These are phyloP conservation scores for Pythium apleroticum DNA, from an alignment of 352 stramenopile species.

Conservation along the genomic window DNA sequence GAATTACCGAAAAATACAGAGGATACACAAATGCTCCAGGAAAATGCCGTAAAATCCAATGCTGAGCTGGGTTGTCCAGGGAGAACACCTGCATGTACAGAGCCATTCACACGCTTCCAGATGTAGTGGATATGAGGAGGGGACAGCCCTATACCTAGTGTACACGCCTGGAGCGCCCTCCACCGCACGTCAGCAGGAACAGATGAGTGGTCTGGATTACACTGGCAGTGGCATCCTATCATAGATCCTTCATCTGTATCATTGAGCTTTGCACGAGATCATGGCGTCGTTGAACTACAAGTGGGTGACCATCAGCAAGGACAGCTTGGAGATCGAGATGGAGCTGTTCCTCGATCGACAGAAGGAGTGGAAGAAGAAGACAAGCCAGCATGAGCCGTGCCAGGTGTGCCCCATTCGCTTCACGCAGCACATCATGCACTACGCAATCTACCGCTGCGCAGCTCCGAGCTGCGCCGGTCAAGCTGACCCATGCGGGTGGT, in stretches of 20 bases:
- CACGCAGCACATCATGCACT: neutral
- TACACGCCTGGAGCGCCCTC: neutral
- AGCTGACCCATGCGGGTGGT: neutral
- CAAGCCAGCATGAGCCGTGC: constrained; percentile 3
- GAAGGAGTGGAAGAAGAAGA: constrained; percentile 12
- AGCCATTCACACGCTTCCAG: neutral
- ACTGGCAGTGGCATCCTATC: neutral
- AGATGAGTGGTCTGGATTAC: neutral
- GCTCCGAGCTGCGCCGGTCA: neutral
- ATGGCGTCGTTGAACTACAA: neutral
- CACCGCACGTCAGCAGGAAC: neutral
- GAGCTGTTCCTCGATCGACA: neutral
- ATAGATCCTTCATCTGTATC: neutral
- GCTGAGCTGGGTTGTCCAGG: neutral
- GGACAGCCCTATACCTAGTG: neutral
- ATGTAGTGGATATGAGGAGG: neutral
- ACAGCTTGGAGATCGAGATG: constrained; percentile 10
- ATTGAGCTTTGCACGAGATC: neutral
- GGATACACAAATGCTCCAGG: neutral
- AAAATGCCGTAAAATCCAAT: neutral
- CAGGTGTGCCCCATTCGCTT: neutral
- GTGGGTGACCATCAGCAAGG: neutral
- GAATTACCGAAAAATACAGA: neutral
- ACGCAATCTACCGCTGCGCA: constrained; percentile 2
- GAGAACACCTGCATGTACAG: neutral